phyloP scores from a whole-genome alignment of 75 land plant genomes.

The Cryptomeria japonica region DNA sequence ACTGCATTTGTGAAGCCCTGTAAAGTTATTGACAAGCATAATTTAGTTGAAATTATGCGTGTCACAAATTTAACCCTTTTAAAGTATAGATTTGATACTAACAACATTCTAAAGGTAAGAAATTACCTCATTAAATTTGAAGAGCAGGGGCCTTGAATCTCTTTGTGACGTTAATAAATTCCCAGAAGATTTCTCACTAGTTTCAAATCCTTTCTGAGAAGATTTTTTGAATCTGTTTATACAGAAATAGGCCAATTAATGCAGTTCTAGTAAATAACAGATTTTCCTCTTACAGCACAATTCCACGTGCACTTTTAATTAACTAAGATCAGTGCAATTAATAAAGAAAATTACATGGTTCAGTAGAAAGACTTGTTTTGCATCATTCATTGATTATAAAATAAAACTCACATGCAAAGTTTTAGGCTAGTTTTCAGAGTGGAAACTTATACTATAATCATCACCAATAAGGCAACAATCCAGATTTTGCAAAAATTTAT shows the following conservation, averaged over 20 bases:
- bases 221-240: conserved; percentile 61
- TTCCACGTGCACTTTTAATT: not conserved
- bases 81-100: not conserved
- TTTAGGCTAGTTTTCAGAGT: not conserved
- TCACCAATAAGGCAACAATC: not conserved
- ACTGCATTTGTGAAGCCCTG: conserved; percentile 95
- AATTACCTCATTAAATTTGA: conserved; percentile 54
- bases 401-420: not conserved
- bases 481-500: not conserved
- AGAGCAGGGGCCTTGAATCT: conserved; percentile 57
- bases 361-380: not conserved
- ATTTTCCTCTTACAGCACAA: not conserved
- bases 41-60: not conserved
- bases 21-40: not conserved
- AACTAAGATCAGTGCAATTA: not conserved
- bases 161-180: conserved; percentile 39
- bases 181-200: conserved; percentile 7
- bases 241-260: not conserved
- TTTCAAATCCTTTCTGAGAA: conserved; percentile 25
- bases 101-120: not conserved
- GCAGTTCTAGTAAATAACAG: not conserved
- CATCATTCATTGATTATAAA: not conserved
- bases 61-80: not conserved
- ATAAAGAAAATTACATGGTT: not conserved
- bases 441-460: not conserved